phyloP scores from a whole-genome alignment of 2,329 filamentous ascomycete species.

The Verticillium klebahnii region DNA sequence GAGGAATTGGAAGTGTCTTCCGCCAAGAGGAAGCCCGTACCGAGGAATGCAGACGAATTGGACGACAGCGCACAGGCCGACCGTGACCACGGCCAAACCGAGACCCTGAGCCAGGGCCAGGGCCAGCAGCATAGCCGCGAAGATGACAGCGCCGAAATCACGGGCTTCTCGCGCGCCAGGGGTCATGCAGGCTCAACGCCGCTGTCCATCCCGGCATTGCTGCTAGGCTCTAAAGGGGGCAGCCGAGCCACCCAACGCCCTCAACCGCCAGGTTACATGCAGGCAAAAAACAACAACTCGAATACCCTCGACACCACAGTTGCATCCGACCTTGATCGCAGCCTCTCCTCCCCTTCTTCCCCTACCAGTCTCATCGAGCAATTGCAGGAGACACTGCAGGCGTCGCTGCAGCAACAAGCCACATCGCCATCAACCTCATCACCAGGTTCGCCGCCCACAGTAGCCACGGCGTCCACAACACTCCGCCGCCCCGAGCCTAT shows the following conservation, averaged over 20 bases:
- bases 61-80: background rate
- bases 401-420: constrained; percentile 1
- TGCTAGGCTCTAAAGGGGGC: background rate
- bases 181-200: constrained; percentile 13
- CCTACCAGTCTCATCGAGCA: constrained; percentile 14
- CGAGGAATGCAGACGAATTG: constrained; percentile 1
- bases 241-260: background rate
- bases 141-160: constrained; percentile 4
- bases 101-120: background rate
- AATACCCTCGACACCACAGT: background rate
- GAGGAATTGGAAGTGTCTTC: background rate
- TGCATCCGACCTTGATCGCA: constrained; percentile 2
- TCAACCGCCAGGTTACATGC: background rate
- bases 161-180: constrained; percentile 3
- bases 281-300: background rate
- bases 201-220: constrained; percentile 7
- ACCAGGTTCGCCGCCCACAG: background rate
- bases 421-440: constrained; percentile 9
- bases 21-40: background rate
- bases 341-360: constrained; percentile 7
- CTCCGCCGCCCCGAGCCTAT: constrained; percentile 32
- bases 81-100: background rate
- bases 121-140: background rate
- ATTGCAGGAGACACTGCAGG: constrained; percentile 13
- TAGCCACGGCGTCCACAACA: constrained; percentile 9